phyloP scores from a whole-genome alignment of 192 early-diverging fungal genomes.

The Rhizophlyctis rosea region DNA sequence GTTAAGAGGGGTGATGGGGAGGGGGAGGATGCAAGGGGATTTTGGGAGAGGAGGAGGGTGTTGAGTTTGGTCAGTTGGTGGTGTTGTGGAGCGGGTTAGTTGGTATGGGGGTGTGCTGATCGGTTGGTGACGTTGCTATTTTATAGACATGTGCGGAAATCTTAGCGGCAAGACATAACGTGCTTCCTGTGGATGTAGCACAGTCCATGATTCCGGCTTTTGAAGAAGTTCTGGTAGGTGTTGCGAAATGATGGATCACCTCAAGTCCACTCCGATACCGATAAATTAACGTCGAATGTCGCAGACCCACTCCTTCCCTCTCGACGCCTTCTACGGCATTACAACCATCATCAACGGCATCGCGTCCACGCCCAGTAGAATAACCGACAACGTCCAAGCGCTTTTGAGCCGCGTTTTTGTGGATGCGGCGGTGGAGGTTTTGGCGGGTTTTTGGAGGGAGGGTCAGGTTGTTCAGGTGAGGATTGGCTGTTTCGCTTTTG shows the following conservation, averaged over 20 bases:
- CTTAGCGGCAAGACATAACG: background rate
- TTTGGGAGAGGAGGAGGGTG: background rate
- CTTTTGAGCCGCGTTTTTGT: background rate
- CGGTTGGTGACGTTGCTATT: background rate
- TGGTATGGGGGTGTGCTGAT: background rate
- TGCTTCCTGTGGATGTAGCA: background rate
- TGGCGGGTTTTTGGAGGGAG: background rate
- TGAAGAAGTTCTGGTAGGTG: background rate
- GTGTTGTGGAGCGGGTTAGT: background rate
- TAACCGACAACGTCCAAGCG: background rate
- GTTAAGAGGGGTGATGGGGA: background rate
- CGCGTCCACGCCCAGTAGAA: background rate
- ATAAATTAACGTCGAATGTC: background rate
- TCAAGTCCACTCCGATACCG: background rate
- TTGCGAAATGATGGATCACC: background rate
- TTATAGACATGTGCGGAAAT: background rate
- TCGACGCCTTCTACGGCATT: conserved; percentile 21
- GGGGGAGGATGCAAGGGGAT: background rate
- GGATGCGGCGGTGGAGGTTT: background rate
- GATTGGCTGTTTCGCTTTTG: conserved; percentile 2
- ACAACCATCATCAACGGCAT: background rate
- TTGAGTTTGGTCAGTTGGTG: background rate
- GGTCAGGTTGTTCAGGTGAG: background rate
- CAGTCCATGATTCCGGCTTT: no score
- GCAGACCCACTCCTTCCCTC: background rate